Conservation (phyloP, 495 filamentous ascomycete genomes). For the Xylaria cubensis region DNA sequence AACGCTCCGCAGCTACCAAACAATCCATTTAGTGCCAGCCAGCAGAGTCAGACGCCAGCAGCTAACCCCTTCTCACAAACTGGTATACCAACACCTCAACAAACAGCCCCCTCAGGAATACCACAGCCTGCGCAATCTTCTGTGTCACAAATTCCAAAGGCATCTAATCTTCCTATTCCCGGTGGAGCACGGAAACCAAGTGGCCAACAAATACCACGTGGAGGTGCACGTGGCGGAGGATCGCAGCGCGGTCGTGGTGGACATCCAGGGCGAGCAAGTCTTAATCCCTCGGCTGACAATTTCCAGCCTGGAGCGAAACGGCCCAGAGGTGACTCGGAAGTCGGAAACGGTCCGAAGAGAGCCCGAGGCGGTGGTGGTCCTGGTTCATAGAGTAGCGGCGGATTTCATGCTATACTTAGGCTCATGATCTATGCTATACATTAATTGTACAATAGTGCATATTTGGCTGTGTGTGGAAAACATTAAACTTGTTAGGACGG, state of each 20-base stretch:
- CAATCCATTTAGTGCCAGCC: conserved; percentile 36
- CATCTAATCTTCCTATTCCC: conserved; percentile 38
- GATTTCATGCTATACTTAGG: background rate
- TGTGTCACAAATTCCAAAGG: conserved; percentile 37
- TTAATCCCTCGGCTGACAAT: conserved; percentile 56
- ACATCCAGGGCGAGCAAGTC: conserved; percentile 54
- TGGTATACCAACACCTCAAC: conserved; percentile 28
- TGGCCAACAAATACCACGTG: conserved; percentile 36
- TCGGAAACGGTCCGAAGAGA: conserved; percentile 46
- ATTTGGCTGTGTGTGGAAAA: conserved; percentile 6
- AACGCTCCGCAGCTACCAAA: conserved; percentile 28
- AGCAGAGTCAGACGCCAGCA: conserved; percentile 28
- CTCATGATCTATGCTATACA: conserved; percentile 1
- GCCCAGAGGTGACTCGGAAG: conserved; percentile 65
- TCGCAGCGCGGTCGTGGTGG: conserved; percentile 40
- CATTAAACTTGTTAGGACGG: background rate
- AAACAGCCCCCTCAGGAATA: conserved; percentile 26
- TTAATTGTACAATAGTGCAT: conserved; percentile 13
- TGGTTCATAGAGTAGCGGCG: conserved; percentile 7
- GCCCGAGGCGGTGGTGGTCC: conserved; percentile 40
- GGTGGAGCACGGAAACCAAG: conserved; percentile 36
- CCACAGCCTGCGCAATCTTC: conserved; percentile 29
- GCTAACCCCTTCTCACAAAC: conserved; percentile 40
- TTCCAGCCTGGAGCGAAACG: conserved; percentile 74
- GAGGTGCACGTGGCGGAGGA: conserved; percentile 38